Percentiles rank a stretch among this genome's conserved stretches.
phyloP scores from a whole-genome alignment of 1,284 basidiomycete species.

The Mycosarcoma maydis region DNA sequence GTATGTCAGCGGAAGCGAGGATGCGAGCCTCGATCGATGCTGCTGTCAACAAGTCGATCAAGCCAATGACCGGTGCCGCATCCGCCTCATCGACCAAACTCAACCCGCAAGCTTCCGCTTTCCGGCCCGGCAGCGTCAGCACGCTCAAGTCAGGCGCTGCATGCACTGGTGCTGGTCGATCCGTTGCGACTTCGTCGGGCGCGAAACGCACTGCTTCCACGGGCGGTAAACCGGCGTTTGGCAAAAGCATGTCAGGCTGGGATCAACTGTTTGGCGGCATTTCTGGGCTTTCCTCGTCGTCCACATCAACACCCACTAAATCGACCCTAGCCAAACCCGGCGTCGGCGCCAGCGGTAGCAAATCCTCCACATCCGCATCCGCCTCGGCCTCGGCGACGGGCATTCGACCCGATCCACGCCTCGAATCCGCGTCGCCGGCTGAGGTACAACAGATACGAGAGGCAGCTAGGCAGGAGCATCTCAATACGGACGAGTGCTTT shows the following conservation, averaged over 20 bases:
- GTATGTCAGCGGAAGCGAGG: conserved; percentile 32
- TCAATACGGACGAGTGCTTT: conserved; percentile 43
- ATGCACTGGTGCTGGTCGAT: no score
- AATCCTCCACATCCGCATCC: conserved; percentile 6
- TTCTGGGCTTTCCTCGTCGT: conserved; percentile 19
- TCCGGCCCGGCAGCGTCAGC: conserved; percentile 18
- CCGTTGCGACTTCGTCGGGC: not conserved
- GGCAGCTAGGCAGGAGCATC: conserved; percentile 7
- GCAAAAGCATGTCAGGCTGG: conserved; percentile 47
- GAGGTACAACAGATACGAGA: conserved; percentile 18
- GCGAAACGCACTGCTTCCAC: conserved; percentile 10
- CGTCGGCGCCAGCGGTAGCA: not conserved
- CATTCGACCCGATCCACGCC: conserved; percentile 25
- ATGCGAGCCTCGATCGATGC: conserved; percentile 46
- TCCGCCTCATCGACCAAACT: no score
- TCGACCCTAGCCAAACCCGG: conserved; percentile 9
- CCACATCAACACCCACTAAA: conserved; percentile 9
- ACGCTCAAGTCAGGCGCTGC: conserved; percentile 1
- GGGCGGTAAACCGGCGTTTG: conserved; percentile 35
- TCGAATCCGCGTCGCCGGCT: conserved; percentile 13
- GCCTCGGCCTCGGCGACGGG: conserved; percentile 18
- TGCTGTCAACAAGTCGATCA: conserved; percentile 33
- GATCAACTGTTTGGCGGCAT: conserved; percentile 45
- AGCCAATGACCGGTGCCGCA: conserved; percentile 4
- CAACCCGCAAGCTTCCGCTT: conserved; percentile 34